These are phyloP conservation scores for Protea cynaroides DNA, from an alignment of 164 flowering plant species.

Conservation along the genomic window DNA sequence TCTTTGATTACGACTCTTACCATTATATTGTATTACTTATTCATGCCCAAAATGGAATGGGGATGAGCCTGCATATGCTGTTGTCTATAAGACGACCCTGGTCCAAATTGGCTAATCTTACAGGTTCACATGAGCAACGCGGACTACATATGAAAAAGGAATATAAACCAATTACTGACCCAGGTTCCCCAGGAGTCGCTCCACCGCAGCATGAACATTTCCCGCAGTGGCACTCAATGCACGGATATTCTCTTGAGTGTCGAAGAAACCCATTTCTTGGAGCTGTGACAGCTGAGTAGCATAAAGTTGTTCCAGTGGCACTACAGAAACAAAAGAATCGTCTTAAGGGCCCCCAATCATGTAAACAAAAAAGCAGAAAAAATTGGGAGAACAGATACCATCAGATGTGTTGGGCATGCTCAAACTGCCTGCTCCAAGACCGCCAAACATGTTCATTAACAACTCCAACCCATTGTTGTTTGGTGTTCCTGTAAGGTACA, in stretches of 20 bases:
- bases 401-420: constrained; percentile 27
- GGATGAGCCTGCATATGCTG: not conserved
- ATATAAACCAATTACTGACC: constrained; percentile 35
- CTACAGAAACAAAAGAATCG: constrained; percentile 28
- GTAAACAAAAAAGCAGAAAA: not conserved
- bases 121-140: constrained; percentile 18
- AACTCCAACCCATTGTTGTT: constrained; percentile 39
- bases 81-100: not conserved
- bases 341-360: not conserved
- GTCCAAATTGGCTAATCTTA: constrained; percentile 27
- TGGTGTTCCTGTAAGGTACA: constrained; percentile 21
- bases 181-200: constrained; percentile 74
- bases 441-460: constrained; percentile 65
- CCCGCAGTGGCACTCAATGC: constrained; percentile 84
- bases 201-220: constrained; percentile 97
- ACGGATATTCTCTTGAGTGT: constrained; percentile 83
- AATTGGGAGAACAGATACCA: constrained; percentile 25
- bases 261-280: constrained; percentile 98
- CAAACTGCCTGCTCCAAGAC: constrained; percentile 48
- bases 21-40: constrained; percentile 12
- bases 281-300: constrained; percentile 88
- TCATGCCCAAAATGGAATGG: constrained; percentile 15
- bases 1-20: constrained; percentile 6
- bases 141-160: constrained; percentile 9
- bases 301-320: constrained; percentile 89